Evolutionary conservation across 73 alveolate species (phyloP).

Genomic region (Tetrahymena malaccensis): DNA sequence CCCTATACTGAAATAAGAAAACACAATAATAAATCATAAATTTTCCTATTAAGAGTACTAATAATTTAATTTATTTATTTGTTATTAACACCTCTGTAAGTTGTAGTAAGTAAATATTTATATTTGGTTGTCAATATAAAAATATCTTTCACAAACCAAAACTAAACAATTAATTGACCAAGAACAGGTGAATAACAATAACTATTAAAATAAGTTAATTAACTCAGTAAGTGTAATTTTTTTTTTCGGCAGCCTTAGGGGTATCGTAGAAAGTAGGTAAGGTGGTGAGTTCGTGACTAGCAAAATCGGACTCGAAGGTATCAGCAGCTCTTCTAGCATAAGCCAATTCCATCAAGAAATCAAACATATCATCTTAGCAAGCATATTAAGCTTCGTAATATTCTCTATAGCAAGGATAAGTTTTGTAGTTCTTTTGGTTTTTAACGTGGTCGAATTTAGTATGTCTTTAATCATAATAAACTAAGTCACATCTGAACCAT

Average conservation of each 20-base stretch:
- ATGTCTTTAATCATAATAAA: slow-evolving; percentile 29
- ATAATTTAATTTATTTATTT: not conserved
- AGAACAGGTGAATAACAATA: not conserved
- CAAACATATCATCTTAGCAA: slow-evolving; percentile 47
- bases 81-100: not conserved
- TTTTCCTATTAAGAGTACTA: not conserved
- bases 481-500: slow-evolving; percentile 44
- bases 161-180: not conserved
- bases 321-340: slow-evolving; percentile 38
- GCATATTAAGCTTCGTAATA: slow-evolving; percentile 42
- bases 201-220: not conserved
- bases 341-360: slow-evolving; percentile 45
- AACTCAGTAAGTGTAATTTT: slow-evolving; percentile 6
- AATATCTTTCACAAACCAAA: not conserved
- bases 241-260: slow-evolving; percentile 41
- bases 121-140: not conserved
- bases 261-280: slow-evolving; percentile 41
- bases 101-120: not conserved
- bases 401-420: slow-evolving; percentile 35
- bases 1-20: not conserved
- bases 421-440: slow-evolving; percentile 20
- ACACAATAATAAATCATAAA: not conserved
- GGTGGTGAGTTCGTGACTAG: slow-evolving; percentile 30
- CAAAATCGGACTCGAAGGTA: slow-evolving; percentile 29
- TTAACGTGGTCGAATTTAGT: slow-evolving; percentile 7